A percentile compares a stretch with the other conserved stretches of the same genome.
Evolutionary conservation across 75 land plant species (phyloP).

Genomic region (Picea glauca): DNA sequence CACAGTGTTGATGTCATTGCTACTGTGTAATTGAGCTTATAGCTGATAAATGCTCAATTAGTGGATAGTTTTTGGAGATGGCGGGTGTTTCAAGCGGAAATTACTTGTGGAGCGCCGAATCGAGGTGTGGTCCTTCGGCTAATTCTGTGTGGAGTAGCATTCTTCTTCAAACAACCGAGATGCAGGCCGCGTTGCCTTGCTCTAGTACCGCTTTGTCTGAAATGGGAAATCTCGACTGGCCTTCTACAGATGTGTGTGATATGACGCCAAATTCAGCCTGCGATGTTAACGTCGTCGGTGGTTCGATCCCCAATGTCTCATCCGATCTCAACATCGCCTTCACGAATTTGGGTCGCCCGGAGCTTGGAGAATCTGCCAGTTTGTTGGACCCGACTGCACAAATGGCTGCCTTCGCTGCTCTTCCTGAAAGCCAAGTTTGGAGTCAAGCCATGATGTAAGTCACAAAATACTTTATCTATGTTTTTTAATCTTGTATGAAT

Average conservation of each 20-base stretch:
- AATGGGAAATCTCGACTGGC: slow-evolving; percentile 7
- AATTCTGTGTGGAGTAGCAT: neutral
- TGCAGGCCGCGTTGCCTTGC: neutral
- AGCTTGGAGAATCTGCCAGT: neutral
- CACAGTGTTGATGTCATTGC: too few relatives aligned
- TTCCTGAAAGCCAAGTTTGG: neutral
- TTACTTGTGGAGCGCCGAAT: slow-evolving; percentile 3
- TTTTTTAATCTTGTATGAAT: too few relatives aligned
- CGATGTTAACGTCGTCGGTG: neutral
- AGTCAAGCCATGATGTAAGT: slow-evolving; percentile 8
- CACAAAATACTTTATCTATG: too few relatives aligned
- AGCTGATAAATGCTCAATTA: too few relatives aligned
- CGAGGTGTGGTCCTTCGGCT: neutral
- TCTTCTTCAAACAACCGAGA: neutral
- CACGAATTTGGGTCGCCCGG: neutral
- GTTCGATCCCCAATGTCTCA: neutral
- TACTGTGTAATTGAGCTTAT: too few relatives aligned
- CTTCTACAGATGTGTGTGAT: neutral
- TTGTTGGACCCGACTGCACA: slow-evolving; percentile 1
- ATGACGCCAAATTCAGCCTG: neutral
- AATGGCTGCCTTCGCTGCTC: neutral
- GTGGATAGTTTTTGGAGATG: neutral
- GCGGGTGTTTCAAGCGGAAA: slow-evolving; percentile 5
- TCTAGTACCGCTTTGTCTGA: neutral
- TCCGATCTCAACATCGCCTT: neutral